Evolutionary conservation across 2,329 filamentous ascomycete genomes (phyloP), one percentile per base, ranked within the genome.

Genomic region (Neocucurbitaria cava): DNA sequence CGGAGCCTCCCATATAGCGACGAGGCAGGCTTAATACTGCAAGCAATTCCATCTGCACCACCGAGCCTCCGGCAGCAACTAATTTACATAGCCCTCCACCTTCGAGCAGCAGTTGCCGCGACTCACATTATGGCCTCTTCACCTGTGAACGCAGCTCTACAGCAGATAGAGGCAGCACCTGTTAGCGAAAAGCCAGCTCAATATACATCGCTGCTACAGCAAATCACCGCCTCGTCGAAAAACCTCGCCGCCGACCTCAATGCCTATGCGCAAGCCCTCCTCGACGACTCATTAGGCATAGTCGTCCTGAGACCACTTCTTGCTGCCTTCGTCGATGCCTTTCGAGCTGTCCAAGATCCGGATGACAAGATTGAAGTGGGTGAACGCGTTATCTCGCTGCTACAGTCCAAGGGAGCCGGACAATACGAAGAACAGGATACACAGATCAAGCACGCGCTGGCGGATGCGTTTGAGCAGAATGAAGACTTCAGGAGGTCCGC

Each of bases 401-500:
- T 97, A 46, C 74, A 83, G 72, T 77, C 89, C 74, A 85, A 86
- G 58, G 83, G 88, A 77, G 77, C 89, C 72, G 90, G 89, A 1
- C 71, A 74, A 53, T 95, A 92, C 69, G 87, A 95, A 76, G 93
- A 98, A 74, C 92, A 96, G 75, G 87, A 90, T 66, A 90, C 89
- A 5, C 81, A 86, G 40, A 82, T 97, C 49, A 90, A 92, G 61
- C 87, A 94, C 70, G 85, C 92, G 49, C 83, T 96, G 17, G 93
- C 94, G 18, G 86, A 90, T 54, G 91, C 92, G 11, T 89, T 95
- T 78, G 92, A 98, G 77, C 79, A 79, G 52, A 86, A 90, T 61
- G 91, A 96, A 44, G 91, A 96, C 73, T 96, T 89, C 75, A 79
- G 84, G 20, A 85, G 85, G 26, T 92, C 94, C 0, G 95, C 95